Evolutionary conservation across 345 rosid species (phyloP).

Genomic region (Eucalyptus virginea): DNA sequence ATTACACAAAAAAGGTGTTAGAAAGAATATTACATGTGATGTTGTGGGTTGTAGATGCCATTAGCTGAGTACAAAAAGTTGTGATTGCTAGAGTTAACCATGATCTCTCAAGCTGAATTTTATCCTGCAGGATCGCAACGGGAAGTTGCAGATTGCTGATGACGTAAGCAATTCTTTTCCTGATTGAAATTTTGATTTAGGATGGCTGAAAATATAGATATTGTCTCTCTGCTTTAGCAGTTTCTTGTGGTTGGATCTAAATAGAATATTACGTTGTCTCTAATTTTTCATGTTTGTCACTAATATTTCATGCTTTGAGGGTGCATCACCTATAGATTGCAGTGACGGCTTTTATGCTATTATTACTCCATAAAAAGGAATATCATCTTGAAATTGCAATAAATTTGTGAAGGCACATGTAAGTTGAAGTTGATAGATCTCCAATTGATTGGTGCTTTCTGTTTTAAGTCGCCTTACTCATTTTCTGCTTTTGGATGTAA

Average conservation of each 20-base stretch:
- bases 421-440: neutral
- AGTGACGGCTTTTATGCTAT: neutral
- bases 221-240: neutral
- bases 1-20: neutral
- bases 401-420: neutral
- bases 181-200: neutral
- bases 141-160: constrained; percentile 75
- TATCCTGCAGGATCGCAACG: constrained; percentile 62
- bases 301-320: neutral
- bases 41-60: neutral
- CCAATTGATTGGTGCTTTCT: neutral
- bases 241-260: neutral
- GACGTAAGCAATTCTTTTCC: constrained; percentile 48
- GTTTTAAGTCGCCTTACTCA: neutral
- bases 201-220: neutral
- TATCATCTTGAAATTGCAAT: neutral
- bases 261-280: neutral
- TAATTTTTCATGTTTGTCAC: neutral
- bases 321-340: neutral
- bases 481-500: neutral
- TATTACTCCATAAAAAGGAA: neutral
- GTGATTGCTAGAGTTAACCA: neutral
- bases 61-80: neutral
- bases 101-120: neutral
- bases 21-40: neutral